Evolutionary conservation across 2,329 filamentous ascomycete species (phyloP), one percentile per base, ranked within the genome.

Genomic region (Sclerotinia trifoliorum): DNA sequence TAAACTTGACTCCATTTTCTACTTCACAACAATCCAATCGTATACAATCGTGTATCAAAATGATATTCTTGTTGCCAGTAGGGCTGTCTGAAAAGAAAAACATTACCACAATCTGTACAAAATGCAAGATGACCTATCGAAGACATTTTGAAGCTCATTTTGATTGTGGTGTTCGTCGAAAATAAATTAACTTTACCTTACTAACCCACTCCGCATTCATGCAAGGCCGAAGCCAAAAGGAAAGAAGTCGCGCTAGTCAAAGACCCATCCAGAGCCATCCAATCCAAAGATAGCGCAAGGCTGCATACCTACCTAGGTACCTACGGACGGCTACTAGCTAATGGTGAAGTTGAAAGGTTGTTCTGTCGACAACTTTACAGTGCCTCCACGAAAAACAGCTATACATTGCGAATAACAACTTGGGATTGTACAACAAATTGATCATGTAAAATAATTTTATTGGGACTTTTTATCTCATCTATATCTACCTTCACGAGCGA

Each of bases 101-200:
- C 84, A 78, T 96, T 96, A 70, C 94, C 94, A 79, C 94, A 98
- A 78, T 94, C 92, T 66, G 86, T 92, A 82, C 94, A 98, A 80
- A 98, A 98, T 48, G 97, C 89, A 52, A 98, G 84, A 65, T 93
- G 94, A 67, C 93, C 94, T 73, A 97, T 93, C 24, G 92, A 89
- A 72, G 94, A 88, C 94, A 97, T 97, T 70, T 74, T 81, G 68
- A 63, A 10, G 42, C 29, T 35, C 56, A 39, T 19, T 32, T 55
- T 21, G 52, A 13, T 32, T 55, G 26, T 44, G 19, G 6, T 44
- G 42, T 49, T 60, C 17, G n/a, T 29, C 17, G n/a, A 60, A 51
- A 66, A 66, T 60, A 60, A 66, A 61, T 32, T 52, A 61, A 35
- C 35, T 6, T 35, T 35, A 35, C 35, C 35, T 35, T 35, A 35